Percentiles rank a stretch among this genome's conserved stretches.
These are phyloP conservation scores for Fusarium sp. DNA, from an alignment of 2,329 filamentous ascomycete genomes.

Conservation along the genomic window DNA sequence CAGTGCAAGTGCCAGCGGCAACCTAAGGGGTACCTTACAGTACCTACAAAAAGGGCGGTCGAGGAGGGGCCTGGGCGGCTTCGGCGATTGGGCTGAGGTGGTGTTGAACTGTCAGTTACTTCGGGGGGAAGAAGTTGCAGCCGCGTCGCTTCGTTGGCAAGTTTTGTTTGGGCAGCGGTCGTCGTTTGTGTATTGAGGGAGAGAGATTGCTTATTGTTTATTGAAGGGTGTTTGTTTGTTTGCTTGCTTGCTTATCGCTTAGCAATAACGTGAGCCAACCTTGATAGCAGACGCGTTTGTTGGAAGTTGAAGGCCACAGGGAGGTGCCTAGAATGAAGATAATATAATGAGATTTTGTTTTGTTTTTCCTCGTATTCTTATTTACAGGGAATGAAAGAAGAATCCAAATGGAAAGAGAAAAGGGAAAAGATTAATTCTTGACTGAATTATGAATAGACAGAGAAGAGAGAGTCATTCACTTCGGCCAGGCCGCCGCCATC, in stretches of 20 bases:
- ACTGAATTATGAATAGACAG: neutral
- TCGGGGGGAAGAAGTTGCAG: conserved; percentile 17
- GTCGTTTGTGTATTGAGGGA: neutral
- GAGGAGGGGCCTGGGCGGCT: conserved; percentile 40
- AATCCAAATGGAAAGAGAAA: neutral
- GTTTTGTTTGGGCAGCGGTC: conserved; percentile 16
- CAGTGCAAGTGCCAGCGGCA: conserved; percentile 20
- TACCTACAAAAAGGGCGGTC: conserved; percentile 48
- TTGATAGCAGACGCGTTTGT: neutral
- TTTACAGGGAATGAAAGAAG: neutral
- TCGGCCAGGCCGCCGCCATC: conserved; percentile 35
- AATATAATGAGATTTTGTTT: neutral
- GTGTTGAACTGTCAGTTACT: conserved; percentile 8
- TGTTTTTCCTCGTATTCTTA: neutral
- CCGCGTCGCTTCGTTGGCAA: conserved; percentile 26
- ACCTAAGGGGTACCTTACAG: conserved; percentile 33
- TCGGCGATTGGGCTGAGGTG: conserved; percentile 33
- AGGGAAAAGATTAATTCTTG: neutral
- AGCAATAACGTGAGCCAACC: neutral
- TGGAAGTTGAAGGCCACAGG: neutral
- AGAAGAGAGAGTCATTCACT: conserved; percentile 26
- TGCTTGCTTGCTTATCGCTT: conserved; percentile 2
- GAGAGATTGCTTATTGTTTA: neutral
- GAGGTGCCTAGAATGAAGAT: neutral
- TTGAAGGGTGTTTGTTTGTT: neutral